Evolutionary conservation across 495 filamentous ascomycete species (phyloP).

Genomic region (Durotheca rogersii): DNA sequence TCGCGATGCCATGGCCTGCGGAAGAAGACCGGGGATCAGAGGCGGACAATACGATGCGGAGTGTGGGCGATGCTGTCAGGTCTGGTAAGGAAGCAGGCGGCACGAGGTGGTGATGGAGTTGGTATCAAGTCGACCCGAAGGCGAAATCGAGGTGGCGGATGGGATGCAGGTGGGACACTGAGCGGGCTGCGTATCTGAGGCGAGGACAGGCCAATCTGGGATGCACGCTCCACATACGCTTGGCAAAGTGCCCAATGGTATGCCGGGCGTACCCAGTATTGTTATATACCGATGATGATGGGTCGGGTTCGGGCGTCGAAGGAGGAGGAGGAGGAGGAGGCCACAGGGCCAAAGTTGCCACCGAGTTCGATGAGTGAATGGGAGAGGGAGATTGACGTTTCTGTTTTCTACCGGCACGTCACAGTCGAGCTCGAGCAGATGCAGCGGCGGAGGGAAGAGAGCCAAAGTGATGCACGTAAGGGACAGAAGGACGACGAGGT

Average conservation of each 20-base stretch:
- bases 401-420: too few species aligned
- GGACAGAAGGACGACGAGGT: too few species aligned
- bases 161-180: neutral
- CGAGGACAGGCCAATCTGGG: too few species aligned
- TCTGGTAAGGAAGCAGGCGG: conserved; percentile 1
- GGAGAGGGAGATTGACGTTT: conserved; percentile 5
- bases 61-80: conserved; percentile 3
- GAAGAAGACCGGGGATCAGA: neutral
- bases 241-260: neutral
- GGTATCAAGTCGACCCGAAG: too few species aligned
- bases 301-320: conserved; percentile 14
- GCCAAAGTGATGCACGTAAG: too few species aligned
- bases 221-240: neutral
- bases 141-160: neutral
- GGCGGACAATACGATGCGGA: conserved; percentile 3
- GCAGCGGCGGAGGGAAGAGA: too few species aligned
- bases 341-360: too few species aligned
- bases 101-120: too few species aligned
- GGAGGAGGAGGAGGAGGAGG: conserved; percentile 5
- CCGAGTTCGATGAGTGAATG: conserved; percentile 13
- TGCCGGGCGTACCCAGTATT: neutral
- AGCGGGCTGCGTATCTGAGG: too few species aligned
- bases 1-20: conserved; percentile 62
- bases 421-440: too few species aligned
- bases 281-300: conserved; percentile 2